Percentiles rank a stretch among this genome's conserved stretches.
Conservation (phyloP, 805 yeast species). For the Monosporozyma solicola region DNA sequence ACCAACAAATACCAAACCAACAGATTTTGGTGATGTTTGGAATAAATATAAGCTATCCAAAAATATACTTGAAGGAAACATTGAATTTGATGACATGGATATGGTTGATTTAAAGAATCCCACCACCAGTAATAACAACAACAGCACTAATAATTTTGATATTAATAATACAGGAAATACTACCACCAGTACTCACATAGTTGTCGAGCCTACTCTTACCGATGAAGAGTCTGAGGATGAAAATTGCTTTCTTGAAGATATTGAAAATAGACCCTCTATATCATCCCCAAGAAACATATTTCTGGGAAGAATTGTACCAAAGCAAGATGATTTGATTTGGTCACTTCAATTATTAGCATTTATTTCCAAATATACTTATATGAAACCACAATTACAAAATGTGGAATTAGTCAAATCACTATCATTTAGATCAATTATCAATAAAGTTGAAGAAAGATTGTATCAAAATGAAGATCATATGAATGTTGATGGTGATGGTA, state of each 20-base stretch:
- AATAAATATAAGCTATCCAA: slow-evolving; percentile 4
- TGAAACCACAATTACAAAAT: slow-evolving; percentile 64
- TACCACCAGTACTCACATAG: background rate
- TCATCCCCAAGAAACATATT: slow-evolving; percentile 45
- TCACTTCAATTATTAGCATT: slow-evolving; percentile 85
- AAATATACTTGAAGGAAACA: background rate
- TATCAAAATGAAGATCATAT: background rate
- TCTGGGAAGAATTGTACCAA: slow-evolving; percentile 73
- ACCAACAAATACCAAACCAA: slow-evolving; percentile 11
- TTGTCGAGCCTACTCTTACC: background rate
- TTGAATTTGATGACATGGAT: slow-evolving; percentile 1
- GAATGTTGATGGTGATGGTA: background rate
- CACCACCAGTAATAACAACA: background rate
- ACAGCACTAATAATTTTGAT: background rate
- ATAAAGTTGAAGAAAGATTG: slow-evolving; percentile 11
- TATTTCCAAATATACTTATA: slow-evolving; percentile 79
- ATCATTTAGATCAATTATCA: slow-evolving; percentile 38
- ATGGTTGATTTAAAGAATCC: background rate
- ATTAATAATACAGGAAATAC: slow-evolving; percentile 1
- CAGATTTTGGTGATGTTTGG: slow-evolving; percentile 23
- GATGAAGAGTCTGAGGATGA: slow-evolving; percentile 3
- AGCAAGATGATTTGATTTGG: slow-evolving; percentile 92
- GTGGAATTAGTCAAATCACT: slow-evolving; percentile 68
- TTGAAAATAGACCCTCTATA: slow-evolving; percentile 19
- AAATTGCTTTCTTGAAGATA: slow-evolving; percentile 10